Evolutionary conservation across 495 filamentous ascomycete genomes (phyloP).

Genomic region (Neurospora discreta): DNA sequence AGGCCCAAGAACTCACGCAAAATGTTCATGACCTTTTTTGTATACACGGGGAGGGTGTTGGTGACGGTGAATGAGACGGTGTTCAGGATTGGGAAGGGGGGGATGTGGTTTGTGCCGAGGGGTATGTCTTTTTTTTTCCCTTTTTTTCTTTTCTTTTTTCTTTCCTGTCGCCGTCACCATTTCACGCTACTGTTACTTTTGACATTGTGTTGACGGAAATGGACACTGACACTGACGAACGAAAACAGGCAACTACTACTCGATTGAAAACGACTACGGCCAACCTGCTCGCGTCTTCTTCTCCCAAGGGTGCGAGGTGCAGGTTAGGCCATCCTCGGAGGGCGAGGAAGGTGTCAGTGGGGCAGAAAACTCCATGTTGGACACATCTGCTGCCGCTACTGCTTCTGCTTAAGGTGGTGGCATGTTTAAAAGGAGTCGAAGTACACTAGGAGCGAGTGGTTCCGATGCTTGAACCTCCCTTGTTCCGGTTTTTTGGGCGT

Average conservation of each 20-base stretch:
- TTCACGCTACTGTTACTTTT: no score
- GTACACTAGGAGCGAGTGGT: neutral
- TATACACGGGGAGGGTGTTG: conserved; percentile 62
- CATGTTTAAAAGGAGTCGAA: neutral
- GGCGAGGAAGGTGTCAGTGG: neutral
- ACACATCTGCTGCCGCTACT: neutral
- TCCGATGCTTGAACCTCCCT: neutral
- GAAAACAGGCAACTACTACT: conserved; percentile 61
- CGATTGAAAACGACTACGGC: conserved; percentile 61
- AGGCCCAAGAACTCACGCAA: conserved; percentile 78
- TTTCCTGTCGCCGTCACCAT: no score
- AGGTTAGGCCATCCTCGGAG: conserved; percentile 5
- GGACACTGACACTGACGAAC: no score
- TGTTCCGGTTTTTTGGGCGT: neutral
- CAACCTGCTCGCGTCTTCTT: conserved; percentile 70
- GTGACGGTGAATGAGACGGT: conserved; percentile 50
- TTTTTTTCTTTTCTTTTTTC: neutral
- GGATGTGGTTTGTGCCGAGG: conserved; percentile 42
- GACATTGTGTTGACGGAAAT: no score
- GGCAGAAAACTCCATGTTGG: neutral
- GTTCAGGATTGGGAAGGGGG: conserved; percentile 48
- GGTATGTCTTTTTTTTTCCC: conserved; percentile 19
- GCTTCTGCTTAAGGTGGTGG: neutral
- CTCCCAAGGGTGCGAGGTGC: conserved; percentile 62
- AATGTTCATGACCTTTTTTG: conserved; percentile 94